Base-by-base conservation (phyloP, 768 basidiomycete species). In the Rickenella mellea region DNA sequence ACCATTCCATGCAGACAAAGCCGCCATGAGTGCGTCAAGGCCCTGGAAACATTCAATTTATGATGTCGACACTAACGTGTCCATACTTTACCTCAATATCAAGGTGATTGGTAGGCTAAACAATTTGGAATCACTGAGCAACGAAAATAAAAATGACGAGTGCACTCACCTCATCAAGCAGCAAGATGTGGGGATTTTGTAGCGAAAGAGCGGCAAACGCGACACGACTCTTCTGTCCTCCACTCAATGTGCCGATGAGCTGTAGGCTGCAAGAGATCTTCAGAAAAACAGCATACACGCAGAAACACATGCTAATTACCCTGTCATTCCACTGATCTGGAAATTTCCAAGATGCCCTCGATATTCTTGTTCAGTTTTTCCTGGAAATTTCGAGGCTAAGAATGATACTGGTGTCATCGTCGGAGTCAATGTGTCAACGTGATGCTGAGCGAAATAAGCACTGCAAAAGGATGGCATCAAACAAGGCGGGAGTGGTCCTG, bases 171-270 rank as follows among this genome's bases (percentile, higher is more conserved):
- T 99, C 96, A 61, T 99, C 96, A 41, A 99, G 74, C 48, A 98
- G 66, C 48, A 99, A 63, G 46, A 99, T 76, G 57, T 99, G 96
- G 6, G 96, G 96, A 42, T 76, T 77, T 59, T 84, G 84, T 54
- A 97, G 64, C 31, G 87, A 92, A 35, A 94, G 60, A 15, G 80
- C 70, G 2, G 93, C 80, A 63, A 98, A 98, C 1, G 92, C 90
- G 11, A 97, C 94, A 51, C 94, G 82, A 44, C 83, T 87, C 62
- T 97, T 97, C 55, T 98, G 94, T 59, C 94, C 94, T 61, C 93
- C 94, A 52, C 83, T 87, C 10, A 97, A 64, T 0, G 93, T 98
- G 19, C 81, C 89, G 50, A 98, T 98, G 46, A 74, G 65, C 55
- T 97, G 94, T 51, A 98, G 60, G 25, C 83, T 85, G 39, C 9